Base-by-base conservation (phyloP, 352 stramenopile genomes). In the Globisporangium orthogonon region DNA sequence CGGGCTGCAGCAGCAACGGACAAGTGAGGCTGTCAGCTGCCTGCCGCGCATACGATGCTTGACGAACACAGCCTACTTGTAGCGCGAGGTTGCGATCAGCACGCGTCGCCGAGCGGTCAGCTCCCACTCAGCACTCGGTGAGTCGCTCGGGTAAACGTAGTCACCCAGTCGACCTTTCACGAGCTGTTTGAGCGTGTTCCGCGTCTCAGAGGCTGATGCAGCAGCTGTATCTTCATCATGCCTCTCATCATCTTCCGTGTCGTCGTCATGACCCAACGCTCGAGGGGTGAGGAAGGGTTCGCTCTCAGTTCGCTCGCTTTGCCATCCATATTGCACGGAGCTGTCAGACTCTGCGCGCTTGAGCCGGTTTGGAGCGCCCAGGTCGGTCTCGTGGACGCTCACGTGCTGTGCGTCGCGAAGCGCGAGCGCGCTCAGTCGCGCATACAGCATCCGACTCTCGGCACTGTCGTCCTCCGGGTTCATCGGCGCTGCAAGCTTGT, bases 81-180 rank as follows among this genome's bases (percentile, higher is more conserved):
- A 87, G 7, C 80, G 76, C 14, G 83, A 89, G 7, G 54, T 79
- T 31, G 83, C 80, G 33, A 92, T 78, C 7, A 92, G 65, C 7
- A 92, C 52, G 14, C 83, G 73, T 53, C 83, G 56, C n/a, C 83
- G 61, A 40, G 80, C 71, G 15, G 65, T 60, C 13, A 74, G 56
- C 56, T 92, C 83, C 78, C 80, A 89, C 13, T 84, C 74, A 9
- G 71, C 60, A 41, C 70, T 69, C 0, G 67, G 61, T 18, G 77
- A 69, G 33, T 92, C 83, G 29, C 75, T 89, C 11, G 80, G 78
- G 52, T 89, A 90, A 23, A 87, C 66, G 46, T 87, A 83, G 6
- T 77, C 81, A 2, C 80, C 76, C 54, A 86, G 60, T 58, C 78
- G 77, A 0, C 76, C 67, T 45, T 81, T 85, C 39, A 71, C 74